Evolutionary conservation across 768 basidiomycete genomes (phyloP).

Genomic region (Lactifluus pinguis): DNA sequence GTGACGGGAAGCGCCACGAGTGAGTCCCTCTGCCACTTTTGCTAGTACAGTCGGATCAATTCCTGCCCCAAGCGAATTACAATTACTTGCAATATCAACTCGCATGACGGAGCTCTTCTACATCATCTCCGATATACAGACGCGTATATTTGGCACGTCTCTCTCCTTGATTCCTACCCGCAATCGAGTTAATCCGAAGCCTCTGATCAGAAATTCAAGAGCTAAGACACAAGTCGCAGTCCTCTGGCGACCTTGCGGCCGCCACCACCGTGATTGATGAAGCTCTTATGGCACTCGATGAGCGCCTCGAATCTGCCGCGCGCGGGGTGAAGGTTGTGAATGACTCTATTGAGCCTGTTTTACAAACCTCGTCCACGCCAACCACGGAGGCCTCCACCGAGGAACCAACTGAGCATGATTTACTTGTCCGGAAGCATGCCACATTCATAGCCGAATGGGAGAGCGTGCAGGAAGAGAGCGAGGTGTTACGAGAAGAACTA

Average conservation of each 20-base stretch:
- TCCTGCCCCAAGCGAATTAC: slow-evolving; percentile 49
- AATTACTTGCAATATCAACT: slow-evolving; percentile 67
- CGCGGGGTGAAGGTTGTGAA: slow-evolving; percentile 62
- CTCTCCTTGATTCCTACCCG: background rate
- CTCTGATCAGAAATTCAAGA: slow-evolving; percentile 73
- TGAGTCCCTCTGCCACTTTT: slow-evolving; percentile 31
- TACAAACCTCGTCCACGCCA: slow-evolving; percentile 40
- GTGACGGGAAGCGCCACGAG: slow-evolving; percentile 58
- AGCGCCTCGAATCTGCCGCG: slow-evolving; percentile 64
- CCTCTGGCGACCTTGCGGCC: slow-evolving; percentile 44
- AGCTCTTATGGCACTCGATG: slow-evolving; percentile 70
- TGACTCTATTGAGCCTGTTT: slow-evolving; percentile 54
- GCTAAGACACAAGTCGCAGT: slow-evolving; percentile 78
- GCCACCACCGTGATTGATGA: slow-evolving; percentile 71
- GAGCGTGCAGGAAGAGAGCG: slow-evolving; percentile 66
- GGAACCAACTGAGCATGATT: slow-evolving; percentile 33
- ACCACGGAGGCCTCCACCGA: slow-evolving; percentile 32
- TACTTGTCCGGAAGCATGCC: slow-evolving; percentile 65
- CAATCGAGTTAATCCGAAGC: background rate
- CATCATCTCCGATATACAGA: slow-evolving; percentile 81
- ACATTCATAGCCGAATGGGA: slow-evolving; percentile 75
- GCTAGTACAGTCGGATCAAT: background rate
- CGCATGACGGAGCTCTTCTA: slow-evolving; percentile 85
- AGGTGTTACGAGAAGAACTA: slow-evolving; percentile 79
- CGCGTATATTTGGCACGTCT: slow-evolving; percentile 74